Evolutionary conservation across 140 eudicot species (phyloP).

Genomic region (Stevia rebaudiana): DNA sequence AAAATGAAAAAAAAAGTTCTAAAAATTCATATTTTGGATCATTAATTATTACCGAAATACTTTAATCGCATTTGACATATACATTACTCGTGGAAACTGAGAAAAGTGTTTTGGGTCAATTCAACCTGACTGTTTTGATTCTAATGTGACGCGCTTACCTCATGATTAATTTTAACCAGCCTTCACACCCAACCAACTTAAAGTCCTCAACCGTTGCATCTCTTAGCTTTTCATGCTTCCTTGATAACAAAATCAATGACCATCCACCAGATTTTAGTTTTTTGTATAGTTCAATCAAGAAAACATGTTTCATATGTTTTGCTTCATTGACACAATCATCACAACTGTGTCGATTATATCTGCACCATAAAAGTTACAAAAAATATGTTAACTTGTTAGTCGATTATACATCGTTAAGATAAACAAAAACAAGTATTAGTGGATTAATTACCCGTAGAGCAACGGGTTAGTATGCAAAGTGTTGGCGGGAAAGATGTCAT

Average conservation of each 20-base stretch:
- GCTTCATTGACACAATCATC: slow-evolving; percentile 41
- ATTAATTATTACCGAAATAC: background rate
- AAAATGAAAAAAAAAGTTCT: too few relatives aligned
- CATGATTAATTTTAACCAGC: slow-evolving; percentile 54
- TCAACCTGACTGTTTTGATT: background rate
- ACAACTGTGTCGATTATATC: slow-evolving; percentile 26
- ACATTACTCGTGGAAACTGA: too few relatives aligned
- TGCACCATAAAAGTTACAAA: slow-evolving; percentile 4
- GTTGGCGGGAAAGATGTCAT: slow-evolving; percentile 39
- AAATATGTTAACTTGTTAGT: background rate
- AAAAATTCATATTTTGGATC: background rate
- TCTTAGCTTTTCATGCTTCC: slow-evolving; percentile 47
- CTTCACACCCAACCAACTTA: slow-evolving; percentile 42
- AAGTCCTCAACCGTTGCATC: slow-evolving; percentile 34
- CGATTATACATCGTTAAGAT: background rate
- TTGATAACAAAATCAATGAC: slow-evolving; percentile 55
- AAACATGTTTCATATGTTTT: slow-evolving; percentile 35
- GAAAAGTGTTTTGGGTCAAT: background rate
- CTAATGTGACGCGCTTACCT: slow-evolving; percentile 43
- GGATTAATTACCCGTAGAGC: slow-evolving; percentile 33
- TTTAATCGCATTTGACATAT: too few relatives aligned
- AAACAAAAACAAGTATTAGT: background rate
- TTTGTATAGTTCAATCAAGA: slow-evolving; percentile 36
- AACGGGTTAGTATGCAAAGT: slow-evolving; percentile 6
- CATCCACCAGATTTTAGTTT: slow-evolving; percentile 47